Evolutionary conservation across 805 yeast genomes (phyloP).

Genomic region (Teunomyces barrocoloradensis): DNA sequence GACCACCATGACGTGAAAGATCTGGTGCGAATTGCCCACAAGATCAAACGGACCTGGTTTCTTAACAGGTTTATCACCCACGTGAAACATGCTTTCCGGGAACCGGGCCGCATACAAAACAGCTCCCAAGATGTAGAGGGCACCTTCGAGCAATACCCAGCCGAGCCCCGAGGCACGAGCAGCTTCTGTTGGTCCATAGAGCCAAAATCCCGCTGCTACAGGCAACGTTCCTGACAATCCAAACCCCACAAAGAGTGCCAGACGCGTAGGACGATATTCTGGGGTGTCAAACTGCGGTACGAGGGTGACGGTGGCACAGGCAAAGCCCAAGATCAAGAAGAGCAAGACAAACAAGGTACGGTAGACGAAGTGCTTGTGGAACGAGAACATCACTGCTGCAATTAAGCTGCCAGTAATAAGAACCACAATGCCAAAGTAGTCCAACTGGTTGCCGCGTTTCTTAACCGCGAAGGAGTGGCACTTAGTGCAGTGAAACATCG

Average conservation of each 20-base stretch:
- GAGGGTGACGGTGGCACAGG: conserved; percentile 64
- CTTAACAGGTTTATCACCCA: conserved; percentile 17
- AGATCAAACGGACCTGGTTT: conserved; percentile 49
- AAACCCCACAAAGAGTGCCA: conserved; percentile 73
- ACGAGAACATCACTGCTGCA: conserved; percentile 37
- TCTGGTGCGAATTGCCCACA: conserved; percentile 81
- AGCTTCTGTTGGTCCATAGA: conserved; percentile 51
- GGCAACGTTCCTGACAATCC: conserved; percentile 80
- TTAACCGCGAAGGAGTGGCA: conserved; percentile 59
- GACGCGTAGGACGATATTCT: conserved; percentile 72
- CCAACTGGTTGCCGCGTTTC: conserved; percentile 63
- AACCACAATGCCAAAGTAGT: conserved; percentile 71
- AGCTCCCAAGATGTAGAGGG: conserved; percentile 78
- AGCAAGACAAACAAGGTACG: conserved; percentile 41
- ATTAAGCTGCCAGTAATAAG: conserved; percentile 64
- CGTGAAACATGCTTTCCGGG: conserved; percentile 61
- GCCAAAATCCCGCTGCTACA: conserved; percentile 48
- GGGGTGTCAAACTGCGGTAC: conserved; percentile 65
- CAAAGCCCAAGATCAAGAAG: conserved; percentile 53
- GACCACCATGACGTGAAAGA: conserved; percentile 77
- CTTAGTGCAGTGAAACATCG: conserved; percentile 64
- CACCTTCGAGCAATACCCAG: conserved; percentile 70
- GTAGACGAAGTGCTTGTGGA: conserved; percentile 42
- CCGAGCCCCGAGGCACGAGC: conserved; percentile 50
- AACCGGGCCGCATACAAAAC: conserved; percentile 70